Evolutionary conservation across 1,284 basidiomycete species (phyloP), one percentile per base, ranked within the genome.

Genomic region (Phellinidium pouzarii): DNA sequence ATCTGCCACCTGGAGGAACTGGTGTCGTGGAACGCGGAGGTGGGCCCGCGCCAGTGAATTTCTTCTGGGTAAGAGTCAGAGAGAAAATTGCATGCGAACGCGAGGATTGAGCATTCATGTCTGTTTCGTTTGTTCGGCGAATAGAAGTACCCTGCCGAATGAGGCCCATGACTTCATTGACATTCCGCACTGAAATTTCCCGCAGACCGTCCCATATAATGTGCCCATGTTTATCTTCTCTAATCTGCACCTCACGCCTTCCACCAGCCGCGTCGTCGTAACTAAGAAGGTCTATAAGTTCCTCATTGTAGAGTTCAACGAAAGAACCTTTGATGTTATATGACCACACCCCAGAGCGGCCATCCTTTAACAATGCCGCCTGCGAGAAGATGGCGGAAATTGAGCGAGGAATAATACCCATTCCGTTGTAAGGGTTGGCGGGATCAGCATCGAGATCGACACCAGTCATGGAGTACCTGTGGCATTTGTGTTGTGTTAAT

Each of bases 11-110:
- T 9, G 78, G 77, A 14, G 84, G 85, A 9, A 86, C 71, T 2
- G 87, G 88, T 17, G 88, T 87, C 5, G 84, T 76, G 2, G 87
- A 87, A 46, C 87, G 79, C 34, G 83, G 80, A 3, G 85, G 82
- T 12, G 71, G 68, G 4, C 78, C 76, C 40, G 80, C 77, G 23
- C 87, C 88, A 25, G 75, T 76, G 62, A 72, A 88, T 66, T 87
- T 89, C 73, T 85, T 87, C 71, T 96, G 95, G 1, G 82, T 90
- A 47, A 99, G 75, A 4, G 91, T 97, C 53, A 99, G 76, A 42
- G 94, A 96, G 69, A 99, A 99, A 69, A 99, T 98, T 53, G 96
- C 95, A 77, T 99, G 95, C 22, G 93, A 96, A 58, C 95, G 89
- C 42, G 94, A 98, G 0, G 91, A 95, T 66, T 97, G 93, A 3